Evolutionary conservation across 768 basidiomycete species (phyloP).

Genomic region (Sarcodon aspratus): DNA sequence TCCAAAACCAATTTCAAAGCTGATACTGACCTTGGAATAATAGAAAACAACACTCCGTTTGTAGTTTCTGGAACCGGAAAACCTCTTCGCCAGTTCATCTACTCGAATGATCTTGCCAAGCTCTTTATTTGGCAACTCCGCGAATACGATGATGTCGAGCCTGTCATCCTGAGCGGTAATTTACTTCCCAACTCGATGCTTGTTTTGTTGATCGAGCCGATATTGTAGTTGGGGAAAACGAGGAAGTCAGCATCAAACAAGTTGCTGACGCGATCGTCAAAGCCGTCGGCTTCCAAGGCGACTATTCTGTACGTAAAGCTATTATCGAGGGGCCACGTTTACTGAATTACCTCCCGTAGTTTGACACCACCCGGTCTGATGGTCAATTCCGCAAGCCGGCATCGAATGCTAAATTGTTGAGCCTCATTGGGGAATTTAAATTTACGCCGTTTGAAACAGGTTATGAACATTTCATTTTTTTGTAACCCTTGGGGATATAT

Average conservation of each 20-base stretch:
- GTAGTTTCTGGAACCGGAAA: slow-evolving; percentile 84
- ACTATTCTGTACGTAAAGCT: slow-evolving; percentile 46
- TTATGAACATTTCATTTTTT: slow-evolving; percentile 17
- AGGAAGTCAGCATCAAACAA: slow-evolving; percentile 88
- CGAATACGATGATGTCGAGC: slow-evolving; percentile 88
- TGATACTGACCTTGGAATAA: background rate
- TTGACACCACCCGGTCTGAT: slow-evolving; percentile 76
- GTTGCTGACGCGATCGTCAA: slow-evolving; percentile 88
- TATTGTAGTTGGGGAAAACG: slow-evolving; percentile 71
- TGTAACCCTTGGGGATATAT: slow-evolving; percentile 1
- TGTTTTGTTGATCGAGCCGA: background rate
- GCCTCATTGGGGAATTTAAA: slow-evolving; percentile 68
- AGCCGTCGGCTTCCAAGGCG: slow-evolving; percentile 67
- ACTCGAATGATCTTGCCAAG: slow-evolving; percentile 91
- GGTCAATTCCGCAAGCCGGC: slow-evolving; percentile 97
- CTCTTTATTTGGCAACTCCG: slow-evolving; percentile 89
- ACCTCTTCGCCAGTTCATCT: slow-evolving; percentile 95
- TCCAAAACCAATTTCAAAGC: background rate
- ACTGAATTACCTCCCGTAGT: slow-evolving; percentile 30
- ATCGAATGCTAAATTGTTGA: slow-evolving; percentile 77
- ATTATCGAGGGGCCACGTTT: background rate
- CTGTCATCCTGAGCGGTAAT: slow-evolving; percentile 81
- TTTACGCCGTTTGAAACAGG: slow-evolving; percentile 89
- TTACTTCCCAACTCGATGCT: background rate
- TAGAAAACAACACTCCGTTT: slow-evolving; percentile 78